A percentile compares a stretch with the other conserved stretches of the same genome.
Evolutionary conservation across 2,329 filamentous ascomycete genomes (phyloP).

Genomic region (Exophiala viscosa): DNA sequence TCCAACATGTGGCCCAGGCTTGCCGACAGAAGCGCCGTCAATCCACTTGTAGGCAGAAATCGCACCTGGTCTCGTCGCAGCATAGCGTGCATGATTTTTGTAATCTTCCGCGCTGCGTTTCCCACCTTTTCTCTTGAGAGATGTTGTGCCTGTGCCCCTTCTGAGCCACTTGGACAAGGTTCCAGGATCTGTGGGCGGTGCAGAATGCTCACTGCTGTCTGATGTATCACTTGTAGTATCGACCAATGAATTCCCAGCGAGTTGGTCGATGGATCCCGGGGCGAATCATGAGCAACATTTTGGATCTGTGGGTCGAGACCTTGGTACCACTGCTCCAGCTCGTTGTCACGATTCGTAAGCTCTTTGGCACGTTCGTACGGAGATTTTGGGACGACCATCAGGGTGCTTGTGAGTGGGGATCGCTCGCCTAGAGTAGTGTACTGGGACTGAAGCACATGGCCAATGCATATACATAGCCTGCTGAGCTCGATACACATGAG

Average conservation of each 20-base stretch:
- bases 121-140: constrained; percentile 77
- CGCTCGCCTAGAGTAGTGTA: too few species aligned
- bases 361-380: too few species aligned
- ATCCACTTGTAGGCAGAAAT: constrained; percentile 80
- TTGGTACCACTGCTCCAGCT: too few species aligned
- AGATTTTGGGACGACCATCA: too few species aligned
- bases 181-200: constrained; percentile 87
- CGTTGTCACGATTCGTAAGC: too few species aligned
- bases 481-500: too few species aligned
- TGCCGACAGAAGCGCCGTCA: constrained; percentile 82
- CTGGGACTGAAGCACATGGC: too few species aligned
- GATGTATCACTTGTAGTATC: constrained; percentile 86
- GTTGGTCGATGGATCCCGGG: too few species aligned
- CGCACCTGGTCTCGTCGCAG: constrained; percentile 67
- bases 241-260: constrained; percentile 63
- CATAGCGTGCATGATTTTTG: constrained; percentile 72
- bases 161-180: constrained; percentile 54
- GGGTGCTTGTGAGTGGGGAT: too few species aligned
- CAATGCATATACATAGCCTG: too few species aligned
- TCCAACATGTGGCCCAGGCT: constrained; percentile 91
- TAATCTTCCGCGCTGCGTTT: constrained; percentile 77
- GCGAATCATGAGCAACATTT: too few species aligned
- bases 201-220: constrained; percentile 82
- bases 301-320: too few species aligned
- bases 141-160: constrained; percentile 68